Percentiles rank a stretch among this genome's conserved stretches.
phyloP scores from a whole-genome alignment of 1,139 yeast species.

The Candida mesenterica region DNA sequence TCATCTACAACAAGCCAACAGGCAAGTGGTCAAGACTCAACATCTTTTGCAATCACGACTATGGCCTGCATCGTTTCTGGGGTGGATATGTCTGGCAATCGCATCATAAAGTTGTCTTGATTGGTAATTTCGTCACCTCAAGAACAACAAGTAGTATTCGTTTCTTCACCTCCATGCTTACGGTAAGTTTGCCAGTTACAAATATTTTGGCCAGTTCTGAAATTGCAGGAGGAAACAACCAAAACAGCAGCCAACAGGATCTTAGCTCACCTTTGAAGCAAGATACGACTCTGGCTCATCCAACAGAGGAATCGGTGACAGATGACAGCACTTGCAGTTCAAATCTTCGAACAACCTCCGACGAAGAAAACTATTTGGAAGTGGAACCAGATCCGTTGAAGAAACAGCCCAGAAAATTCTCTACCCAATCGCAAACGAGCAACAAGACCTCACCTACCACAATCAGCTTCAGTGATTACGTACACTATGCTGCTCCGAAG shows the following conservation, averaged over 20 bases:
- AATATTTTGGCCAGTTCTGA: conserved; percentile 53
- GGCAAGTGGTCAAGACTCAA: conserved; percentile 66
- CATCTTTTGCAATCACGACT: conserved; percentile 53
- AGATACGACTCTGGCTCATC: too few species aligned
- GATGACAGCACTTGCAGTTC: conserved; percentile 19
- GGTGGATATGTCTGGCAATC: conserved; percentile 73
- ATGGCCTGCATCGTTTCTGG: conserved; percentile 60
- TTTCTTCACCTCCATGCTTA: conserved; percentile 54
- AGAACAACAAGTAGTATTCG: conserved; percentile 53
- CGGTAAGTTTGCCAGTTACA: conserved; percentile 66
- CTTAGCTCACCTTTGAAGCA: too few species aligned
- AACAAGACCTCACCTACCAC: conserved; percentile 18
- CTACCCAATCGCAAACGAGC: conserved; percentile 15
- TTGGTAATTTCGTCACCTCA: conserved; percentile 53
- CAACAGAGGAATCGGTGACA: conserved; percentile 13
- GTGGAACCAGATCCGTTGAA: conserved; percentile 14
- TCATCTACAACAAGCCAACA: conserved; percentile 58
- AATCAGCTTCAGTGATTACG: conserved; percentile 62
- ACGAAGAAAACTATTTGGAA: conserved; percentile 12
- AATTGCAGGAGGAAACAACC: conserved; percentile 28
- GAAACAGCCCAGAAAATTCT: conserved; percentile 12
- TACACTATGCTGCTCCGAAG: conserved; percentile 74
- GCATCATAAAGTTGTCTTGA: conserved; percentile 62
- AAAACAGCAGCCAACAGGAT: too few species aligned
- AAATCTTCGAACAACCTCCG: conserved; percentile 9